Base-by-base conservation (phyloP, 345 rosid species). In the Bretschneidera sinensis region DNA sequence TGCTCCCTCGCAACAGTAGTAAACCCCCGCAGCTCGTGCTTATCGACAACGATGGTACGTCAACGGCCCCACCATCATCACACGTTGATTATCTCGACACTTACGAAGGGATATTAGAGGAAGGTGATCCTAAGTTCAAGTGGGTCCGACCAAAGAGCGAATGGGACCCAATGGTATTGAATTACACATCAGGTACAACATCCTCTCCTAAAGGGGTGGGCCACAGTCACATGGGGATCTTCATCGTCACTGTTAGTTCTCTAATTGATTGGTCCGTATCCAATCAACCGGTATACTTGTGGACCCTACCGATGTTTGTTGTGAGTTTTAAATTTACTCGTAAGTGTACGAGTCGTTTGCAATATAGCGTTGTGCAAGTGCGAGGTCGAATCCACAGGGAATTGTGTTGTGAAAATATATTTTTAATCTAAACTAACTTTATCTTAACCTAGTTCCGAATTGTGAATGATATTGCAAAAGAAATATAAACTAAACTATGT, bases 261-360 rank as follows among this genome's bases (percentile, higher is more conserved):
- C 48, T 75, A 59, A 49, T 80, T 5, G 69, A 79, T 35, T 80
- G 81, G 77, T 62, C 74, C 1, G 48, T 81, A 11, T 78, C 76
- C 5, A 55, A 76, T 19, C 77, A 52, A 31, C 81, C 85, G 0
- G 78, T 82, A 23, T 82, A 80, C 59, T 71, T 85, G 8, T 85
- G 91, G 91, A 74, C 80, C 7, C 20, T 85, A 43, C 91, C 91
- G 0, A 82, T 82, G 71, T 85, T 82, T n/a, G n/a, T n/a, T n/a
- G n/a, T n/a, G n/a, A n/a, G n/a, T n/a, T n/a, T n/a, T n/a, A n/a
- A n/a, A n/a, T n/a, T n/a, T n/a, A n/a, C n/a, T n/a, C n/a, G n/a
- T n/a, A n/a, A n/a, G n/a, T n/a, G n/a, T n/a, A n/a, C n/a, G n/a
- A n/a, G n/a, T n/a, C n/a, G n/a, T n/a, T n/a, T n/a, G n/a, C n/a